A percentile compares a stretch with the other conserved stretches of the same genome.
Conservation (phyloP, 352 stramenopile genomes). For the Phytophthora cactorum region DNA sequence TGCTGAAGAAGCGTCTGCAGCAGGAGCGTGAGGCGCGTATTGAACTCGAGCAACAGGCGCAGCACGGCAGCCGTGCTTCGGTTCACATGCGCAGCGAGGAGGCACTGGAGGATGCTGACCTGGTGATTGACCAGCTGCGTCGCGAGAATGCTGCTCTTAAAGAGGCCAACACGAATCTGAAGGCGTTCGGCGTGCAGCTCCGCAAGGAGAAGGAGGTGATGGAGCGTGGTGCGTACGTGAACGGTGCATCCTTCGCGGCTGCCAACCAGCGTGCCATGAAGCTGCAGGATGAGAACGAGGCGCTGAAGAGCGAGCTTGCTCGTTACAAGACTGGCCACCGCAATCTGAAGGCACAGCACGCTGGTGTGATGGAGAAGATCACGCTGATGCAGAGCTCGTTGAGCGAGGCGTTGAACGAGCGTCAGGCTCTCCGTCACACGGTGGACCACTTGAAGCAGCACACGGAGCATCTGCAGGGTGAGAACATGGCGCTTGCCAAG, state of each 20-base stretch:
- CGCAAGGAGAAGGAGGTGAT: conserved; percentile 92
- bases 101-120: conserved; percentile 77
- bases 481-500: conserved; percentile 87
- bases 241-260: conserved; percentile 84
- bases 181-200: conserved; percentile 80
- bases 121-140: conserved; percentile 86
- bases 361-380: conserved; percentile 84
- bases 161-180: conserved; percentile 85
- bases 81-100: conserved; percentile 85
- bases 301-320: conserved; percentile 73
- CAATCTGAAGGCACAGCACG: conserved; percentile 83
- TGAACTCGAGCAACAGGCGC: conserved; percentile 78
- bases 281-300: conserved; percentile 86
- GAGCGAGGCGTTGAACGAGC: conserved; percentile 75
- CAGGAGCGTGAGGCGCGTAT: conserved; percentile 90
- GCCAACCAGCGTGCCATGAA: conserved; percentile 87
- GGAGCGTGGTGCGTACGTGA: conserved; percentile 88
- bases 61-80: conserved; percentile 65
- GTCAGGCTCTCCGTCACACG: conserved; percentile 74
- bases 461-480: conserved; percentile 76
- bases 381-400: conserved; percentile 78
- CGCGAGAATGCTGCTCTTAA: conserved; percentile 85
- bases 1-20: conserved; percentile 92
- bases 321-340: conserved; percentile 88
- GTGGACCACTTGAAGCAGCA: conserved; percentile 78